Evolutionary conservation across 2,329 filamentous ascomycete species (phyloP).

Genomic region (Pezicula radicicola): DNA sequence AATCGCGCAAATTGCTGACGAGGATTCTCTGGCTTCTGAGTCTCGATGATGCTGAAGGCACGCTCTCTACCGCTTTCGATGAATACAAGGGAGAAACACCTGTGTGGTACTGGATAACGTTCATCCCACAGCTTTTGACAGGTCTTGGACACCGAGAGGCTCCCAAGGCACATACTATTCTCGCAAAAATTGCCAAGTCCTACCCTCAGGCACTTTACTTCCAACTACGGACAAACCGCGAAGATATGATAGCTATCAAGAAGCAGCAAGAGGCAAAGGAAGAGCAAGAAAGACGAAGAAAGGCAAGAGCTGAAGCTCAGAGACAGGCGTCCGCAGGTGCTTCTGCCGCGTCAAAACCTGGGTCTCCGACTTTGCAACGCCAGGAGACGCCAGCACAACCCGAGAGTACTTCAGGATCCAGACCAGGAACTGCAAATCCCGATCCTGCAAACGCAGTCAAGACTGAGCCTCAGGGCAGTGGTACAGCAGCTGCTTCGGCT

Average conservation of each 20-base stretch:
- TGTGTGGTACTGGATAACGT: slow-evolving; percentile 99
- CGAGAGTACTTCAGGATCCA: slow-evolving; percentile 26
- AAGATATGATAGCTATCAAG: slow-evolving; percentile 91
- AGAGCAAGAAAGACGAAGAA: slow-evolving; percentile 34
- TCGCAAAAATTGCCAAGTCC: slow-evolving; percentile 90
- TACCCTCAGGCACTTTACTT: slow-evolving; percentile 97
- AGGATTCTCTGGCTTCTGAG: slow-evolving; percentile 94
- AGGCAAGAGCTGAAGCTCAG: slow-evolving; percentile 35
- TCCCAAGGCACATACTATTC: slow-evolving; percentile 77
- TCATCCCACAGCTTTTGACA: slow-evolving; percentile 92
- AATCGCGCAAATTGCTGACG: slow-evolving; percentile 89
- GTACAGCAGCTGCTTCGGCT: slow-evolving; percentile 37
- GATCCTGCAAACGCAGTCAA: slow-evolving; percentile 31
- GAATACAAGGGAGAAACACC: slow-evolving; percentile 97
- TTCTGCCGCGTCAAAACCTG: slow-evolving; percentile 23
- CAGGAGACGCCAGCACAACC: slow-evolving; percentile 22
- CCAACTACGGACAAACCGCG: slow-evolving; percentile 85
- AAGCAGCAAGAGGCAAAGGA: slow-evolving; percentile 80
- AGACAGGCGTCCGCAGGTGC: slow-evolving; percentile 12
- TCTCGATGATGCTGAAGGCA: slow-evolving; percentile 83
- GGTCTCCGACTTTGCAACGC: slow-evolving; percentile 25
- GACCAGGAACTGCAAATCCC: slow-evolving; percentile 40
- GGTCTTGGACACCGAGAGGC: slow-evolving; percentile 91
- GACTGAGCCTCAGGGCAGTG: slow-evolving; percentile 21
- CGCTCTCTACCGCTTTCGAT: slow-evolving; percentile 82